Evolutionary conservation across 345 rosid species (phyloP).

Genomic region (Punica granatum): DNA sequence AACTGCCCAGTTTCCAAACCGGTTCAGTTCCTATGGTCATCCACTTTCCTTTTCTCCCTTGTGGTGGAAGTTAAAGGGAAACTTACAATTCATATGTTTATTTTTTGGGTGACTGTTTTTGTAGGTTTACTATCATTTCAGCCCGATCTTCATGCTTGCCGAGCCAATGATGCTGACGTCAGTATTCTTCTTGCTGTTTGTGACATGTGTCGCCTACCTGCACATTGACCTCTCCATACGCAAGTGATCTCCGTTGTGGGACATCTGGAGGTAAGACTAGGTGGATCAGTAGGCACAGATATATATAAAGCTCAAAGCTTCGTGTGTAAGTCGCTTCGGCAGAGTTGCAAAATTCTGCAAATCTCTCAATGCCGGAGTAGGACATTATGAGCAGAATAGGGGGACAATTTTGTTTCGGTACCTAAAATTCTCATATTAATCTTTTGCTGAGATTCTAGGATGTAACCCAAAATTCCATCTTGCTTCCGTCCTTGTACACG

Average conservation of each 20-base stretch:
- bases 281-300: background rate
- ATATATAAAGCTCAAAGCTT: background rate
- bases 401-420: background rate
- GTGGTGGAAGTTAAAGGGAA: background rate
- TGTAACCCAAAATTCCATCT: background rate
- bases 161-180: conserved; percentile 90
- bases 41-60: background rate
- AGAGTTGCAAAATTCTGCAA: background rate
- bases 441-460: background rate
- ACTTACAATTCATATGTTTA: no score
- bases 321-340: background rate
- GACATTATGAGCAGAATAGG: background rate
- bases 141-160: conserved; percentile 91
- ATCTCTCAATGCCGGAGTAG: background rate
- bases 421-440: background rate
- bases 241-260: conserved; percentile 22
- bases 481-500: background rate
- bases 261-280: background rate
- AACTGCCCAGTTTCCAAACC: background rate
- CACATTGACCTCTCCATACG: conserved; percentile 70
- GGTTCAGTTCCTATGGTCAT: background rate
- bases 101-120: background rate
- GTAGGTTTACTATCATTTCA: conserved; percentile 94
- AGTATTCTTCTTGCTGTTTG: conserved; percentile 65
- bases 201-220: conserved; percentile 71